These are phyloP conservation scores for Backusella sp. DNA, from an alignment of 192 early-diverging fungal species.

Conservation along the genomic window DNA sequence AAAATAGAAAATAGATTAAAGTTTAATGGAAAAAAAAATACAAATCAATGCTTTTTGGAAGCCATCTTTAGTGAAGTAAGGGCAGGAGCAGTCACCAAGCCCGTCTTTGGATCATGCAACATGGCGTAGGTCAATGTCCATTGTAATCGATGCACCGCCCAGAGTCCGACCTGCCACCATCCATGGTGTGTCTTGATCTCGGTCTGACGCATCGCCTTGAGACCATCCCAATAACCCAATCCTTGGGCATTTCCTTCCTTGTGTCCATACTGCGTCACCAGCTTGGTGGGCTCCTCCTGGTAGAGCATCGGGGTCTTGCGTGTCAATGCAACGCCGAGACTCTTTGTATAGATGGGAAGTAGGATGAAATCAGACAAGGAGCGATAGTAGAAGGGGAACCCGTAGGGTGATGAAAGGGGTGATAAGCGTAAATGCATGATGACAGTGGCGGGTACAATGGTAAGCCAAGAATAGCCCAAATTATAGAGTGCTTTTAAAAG, in stretches of 20 bases:
- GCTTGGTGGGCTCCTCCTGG: constrained; percentile 1
- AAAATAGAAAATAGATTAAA: not conserved
- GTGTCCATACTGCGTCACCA: constrained; percentile 9
- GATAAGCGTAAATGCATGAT: constrained; percentile 35
- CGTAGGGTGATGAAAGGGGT: constrained; percentile 31
- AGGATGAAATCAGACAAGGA: constrained; percentile 29
- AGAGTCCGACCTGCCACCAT: constrained; percentile 24
- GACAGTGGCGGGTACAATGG: constrained; percentile 17
- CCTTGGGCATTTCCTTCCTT: constrained; percentile 15
- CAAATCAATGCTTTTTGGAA: not conserved
- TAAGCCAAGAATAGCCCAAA: constrained; percentile 34
- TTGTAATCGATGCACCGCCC: constrained; percentile 25
- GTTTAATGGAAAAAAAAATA: not conserved
- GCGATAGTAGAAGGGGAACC: constrained; percentile 35
- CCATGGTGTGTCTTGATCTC: constrained; percentile 2
- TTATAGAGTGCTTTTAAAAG: constrained; percentile 26
- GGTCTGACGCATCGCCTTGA: constrained; percentile 16
- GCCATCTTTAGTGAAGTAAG: not conserved
- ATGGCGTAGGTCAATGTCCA: constrained; percentile 34
- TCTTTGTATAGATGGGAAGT: constrained; percentile 37
- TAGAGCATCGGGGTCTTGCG: constrained; percentile 20
- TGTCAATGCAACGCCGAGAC: constrained; percentile 8
- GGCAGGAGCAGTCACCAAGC: constrained; percentile 23
- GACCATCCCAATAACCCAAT: constrained; percentile 31
- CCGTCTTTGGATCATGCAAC: constrained; percentile 31